phyloP scores from a whole-genome alignment of 2,329 filamentous ascomycete species.

The Cercospora sesami region DNA sequence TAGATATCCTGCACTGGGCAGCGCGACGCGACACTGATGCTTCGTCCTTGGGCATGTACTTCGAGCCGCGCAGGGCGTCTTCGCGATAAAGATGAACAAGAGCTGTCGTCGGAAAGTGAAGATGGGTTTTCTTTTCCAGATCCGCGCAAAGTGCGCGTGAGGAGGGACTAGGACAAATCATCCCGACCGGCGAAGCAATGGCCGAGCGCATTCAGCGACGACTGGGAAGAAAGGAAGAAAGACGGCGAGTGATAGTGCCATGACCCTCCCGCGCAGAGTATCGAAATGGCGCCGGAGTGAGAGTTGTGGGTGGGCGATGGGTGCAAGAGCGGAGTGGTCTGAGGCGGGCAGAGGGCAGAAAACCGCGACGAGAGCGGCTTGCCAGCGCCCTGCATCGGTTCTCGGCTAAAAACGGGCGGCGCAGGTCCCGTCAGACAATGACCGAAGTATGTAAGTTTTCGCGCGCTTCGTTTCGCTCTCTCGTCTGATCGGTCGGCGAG shows the following conservation, averaged over 20 bases:
- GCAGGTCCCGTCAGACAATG: background rate
- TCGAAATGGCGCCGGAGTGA: background rate
- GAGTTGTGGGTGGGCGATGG: background rate
- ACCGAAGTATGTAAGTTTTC: conserved; percentile 2
- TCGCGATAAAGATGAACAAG: background rate
- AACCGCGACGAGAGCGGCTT: conserved; percentile 1
- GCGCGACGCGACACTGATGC: background rate
- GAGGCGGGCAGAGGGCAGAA: background rate
- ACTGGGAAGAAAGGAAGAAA: background rate
- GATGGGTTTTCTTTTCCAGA: conserved; percentile 7
- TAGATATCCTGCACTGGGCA: background rate
- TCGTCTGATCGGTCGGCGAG: background rate
- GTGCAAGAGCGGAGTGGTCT: background rate
- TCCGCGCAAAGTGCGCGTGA: conserved; percentile 1
- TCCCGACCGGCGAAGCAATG: background rate
- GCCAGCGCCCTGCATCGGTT: background rate
- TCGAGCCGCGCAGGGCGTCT: background rate
- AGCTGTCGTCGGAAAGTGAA: background rate
- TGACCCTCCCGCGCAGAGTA: background rate
- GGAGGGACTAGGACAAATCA: background rate
- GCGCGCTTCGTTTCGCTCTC: background rate
- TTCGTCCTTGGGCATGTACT: background rate
- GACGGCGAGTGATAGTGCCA: background rate
- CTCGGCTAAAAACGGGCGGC: background rate
- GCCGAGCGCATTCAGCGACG: background rate